Percentiles rank a stretch among this genome's conserved stretches.
Evolutionary conservation across 2,329 filamentous ascomycete genomes (phyloP).

Genomic region (Beauveria bassiana): DNA sequence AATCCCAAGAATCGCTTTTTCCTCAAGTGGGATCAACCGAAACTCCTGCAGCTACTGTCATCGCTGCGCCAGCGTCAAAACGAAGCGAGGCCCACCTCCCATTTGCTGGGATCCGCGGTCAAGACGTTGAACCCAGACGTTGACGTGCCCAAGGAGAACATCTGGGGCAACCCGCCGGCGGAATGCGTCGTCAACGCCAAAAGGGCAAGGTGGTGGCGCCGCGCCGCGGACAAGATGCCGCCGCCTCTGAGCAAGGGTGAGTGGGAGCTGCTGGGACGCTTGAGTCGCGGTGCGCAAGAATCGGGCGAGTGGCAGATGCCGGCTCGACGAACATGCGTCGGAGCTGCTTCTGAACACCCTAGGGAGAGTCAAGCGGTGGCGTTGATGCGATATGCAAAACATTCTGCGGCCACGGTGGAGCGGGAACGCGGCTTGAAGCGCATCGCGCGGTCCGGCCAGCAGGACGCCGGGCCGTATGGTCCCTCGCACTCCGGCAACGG

Average conservation of each 20-base stretch:
- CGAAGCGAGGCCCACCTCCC: slow-evolving; percentile 14
- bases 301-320: slow-evolving; percentile 31
- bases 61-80: slow-evolving; percentile 33
- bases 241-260: slow-evolving; percentile 47
- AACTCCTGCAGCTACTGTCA: slow-evolving; percentile 32
- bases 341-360: neutral
- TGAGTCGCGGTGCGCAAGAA: slow-evolving; percentile 36
- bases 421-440: neutral
- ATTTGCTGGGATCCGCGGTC: slow-evolving; percentile 20
- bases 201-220: slow-evolving; percentile 40
- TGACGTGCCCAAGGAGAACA: slow-evolving; percentile 34
- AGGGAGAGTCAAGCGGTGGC: neutral
- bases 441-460: slow-evolving; percentile 29
- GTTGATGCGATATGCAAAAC: slow-evolving; percentile 1
- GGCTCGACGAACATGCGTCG: neutral
- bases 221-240: slow-evolving; percentile 36
- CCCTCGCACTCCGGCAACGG: slow-evolving; percentile 23
- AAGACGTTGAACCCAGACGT: slow-evolving; percentile 27
- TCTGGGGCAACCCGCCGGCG: slow-evolving; percentile 41
- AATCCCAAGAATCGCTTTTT: slow-evolving; percentile 27
- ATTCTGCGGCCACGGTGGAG: slow-evolving; percentile 2
- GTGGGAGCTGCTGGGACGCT: slow-evolving; percentile 45
- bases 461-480: slow-evolving; percentile 30
- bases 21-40: slow-evolving; percentile 41
- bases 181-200: slow-evolving; percentile 34